Base-by-base conservation (phyloP, 192 early-diverging fungal species). In the Helicostylum pulchrum region DNA sequence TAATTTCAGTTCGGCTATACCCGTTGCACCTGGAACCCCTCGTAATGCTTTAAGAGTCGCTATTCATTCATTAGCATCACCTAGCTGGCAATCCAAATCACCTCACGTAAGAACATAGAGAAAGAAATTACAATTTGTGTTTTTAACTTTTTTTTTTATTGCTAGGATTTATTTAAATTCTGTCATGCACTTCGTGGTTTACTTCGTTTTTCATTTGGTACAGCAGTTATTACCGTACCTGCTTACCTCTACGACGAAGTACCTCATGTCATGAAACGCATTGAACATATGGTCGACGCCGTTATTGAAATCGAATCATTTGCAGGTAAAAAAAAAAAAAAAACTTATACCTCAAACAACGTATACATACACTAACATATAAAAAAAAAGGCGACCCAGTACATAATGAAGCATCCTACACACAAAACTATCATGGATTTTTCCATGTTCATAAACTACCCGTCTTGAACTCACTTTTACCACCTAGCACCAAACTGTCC, bases 221-320 rank as follows among this genome's bases (percentile, higher is more conserved):
- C 85, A 6, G 89, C 88, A 55, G 77, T 98, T 31, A 73, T 94
- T 12, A 91, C 93, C 2, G 75, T 98, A 12, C 92, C 94, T 0
- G 88, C 87, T 19, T 77, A 94, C 69, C 68, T 93, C 8, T 94
- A 92, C 62, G 78, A 83, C 26, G 71, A 75, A 52, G 63, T 56
- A 23, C 59, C 66, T 9, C 73, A 76, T 34, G 71, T 83, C 55
- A 83, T 94, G 7, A 78, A 85, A 47, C 78, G 88, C 34, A 68
- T 95, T 5, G 85, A 92, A 69, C 92, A 93, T 59, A 72, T 89
- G 7, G 88, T 86, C 50, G 96, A 98, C 70, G 89, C 87, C 0
- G 93, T 93, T 0, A 74, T 98, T 26, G 89, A 90, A 70, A 81
- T 98, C 14, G 93, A 97, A 75, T 97, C 94, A 5, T 98, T 98